Evolutionary conservation across 441 rosid genomes (phyloP), one percentile per base, ranked within the genome.

Genomic region (Pelargonium myrrhifolium): DNA sequence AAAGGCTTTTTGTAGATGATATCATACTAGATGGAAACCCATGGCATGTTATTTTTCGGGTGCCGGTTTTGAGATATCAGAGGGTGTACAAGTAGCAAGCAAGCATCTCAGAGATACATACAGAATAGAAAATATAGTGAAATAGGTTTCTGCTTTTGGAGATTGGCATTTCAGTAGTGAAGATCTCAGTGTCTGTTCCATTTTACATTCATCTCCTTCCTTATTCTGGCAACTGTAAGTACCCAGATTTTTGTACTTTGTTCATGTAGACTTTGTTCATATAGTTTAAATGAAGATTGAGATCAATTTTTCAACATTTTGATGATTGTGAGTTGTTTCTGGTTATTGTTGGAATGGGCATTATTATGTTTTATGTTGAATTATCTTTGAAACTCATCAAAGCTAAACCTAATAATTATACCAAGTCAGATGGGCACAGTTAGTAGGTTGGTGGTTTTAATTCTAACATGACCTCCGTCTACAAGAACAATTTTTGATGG

Each of bases 101-200:
- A n/a, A 76, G 74, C 73, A 64, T n/a, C 18, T 43, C 69, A 68
- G 63, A 62, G 66, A 67, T 59, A 73, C 66, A 77, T 56, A 68
- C 20, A 66, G 56, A 47, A 72, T 79, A 73, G 74, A 64, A 60
- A 28, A n/a, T 60, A 63, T 15, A 69, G 66, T 26, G 12, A 26
- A 68, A 47, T 65, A 67, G 73, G 68, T 67, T 67, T 47, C 18
- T 58, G 72, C 42, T 22, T 68, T 18, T 64, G 31, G 68, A 60
- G 64, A 12, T 15, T 53, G 24, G 21, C 22, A 40, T 40, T 59
- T 22, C 63, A 59, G 63, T 58, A 21, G 35, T 26, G 1, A 26
- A 24, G 39, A 71, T 12, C n/a, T 60, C 42, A 65, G 66, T 35
- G 42, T 20, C 21, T 24, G 1, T 70, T 15, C n/a, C 1, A 1